Conservation (phyloP, 2,329 filamentous ascomycete genomes). For the Cladophialophora chaetospira region DNA sequence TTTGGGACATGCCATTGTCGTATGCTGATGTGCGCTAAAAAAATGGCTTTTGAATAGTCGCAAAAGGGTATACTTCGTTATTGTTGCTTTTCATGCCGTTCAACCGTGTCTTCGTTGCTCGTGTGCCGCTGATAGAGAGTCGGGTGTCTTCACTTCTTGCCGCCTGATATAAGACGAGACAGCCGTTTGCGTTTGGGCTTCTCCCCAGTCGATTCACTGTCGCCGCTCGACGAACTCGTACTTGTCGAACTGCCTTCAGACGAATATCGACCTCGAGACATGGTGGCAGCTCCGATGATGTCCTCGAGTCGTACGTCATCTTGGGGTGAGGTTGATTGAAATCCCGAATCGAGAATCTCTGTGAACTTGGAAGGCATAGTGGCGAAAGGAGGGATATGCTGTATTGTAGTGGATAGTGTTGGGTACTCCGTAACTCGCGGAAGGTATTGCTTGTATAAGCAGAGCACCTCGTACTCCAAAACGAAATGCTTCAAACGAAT, state of each 20-base stretch:
- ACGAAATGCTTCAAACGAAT: background rate
- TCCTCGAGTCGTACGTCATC: constrained; percentile 48
- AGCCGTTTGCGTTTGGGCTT: constrained; percentile 25
- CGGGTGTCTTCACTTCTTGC: constrained; percentile 20
- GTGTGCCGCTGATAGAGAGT: background rate
- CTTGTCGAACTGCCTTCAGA: constrained; percentile 41
- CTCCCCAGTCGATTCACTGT: constrained; percentile 14
- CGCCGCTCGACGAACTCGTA: constrained; percentile 36
- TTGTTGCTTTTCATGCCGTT: constrained; percentile 6
- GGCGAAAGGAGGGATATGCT: constrained; percentile 23
- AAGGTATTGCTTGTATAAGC: too few relatives aligned
- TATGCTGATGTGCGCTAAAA: constrained; percentile 5
- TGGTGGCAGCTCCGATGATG: constrained; percentile 44
- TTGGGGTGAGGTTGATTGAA: constrained; percentile 40
- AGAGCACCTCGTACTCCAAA: too few relatives aligned
- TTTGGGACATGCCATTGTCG: background rate
- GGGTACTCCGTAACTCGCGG: background rate
- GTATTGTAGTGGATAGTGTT: background rate
- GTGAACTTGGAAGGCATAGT: constrained; percentile 47
- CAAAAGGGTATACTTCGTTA: background rate
- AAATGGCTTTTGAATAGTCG: constrained; percentile 6
- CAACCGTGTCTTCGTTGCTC: background rate
- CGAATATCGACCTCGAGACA: constrained; percentile 35
- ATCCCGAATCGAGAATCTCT: constrained; percentile 45
- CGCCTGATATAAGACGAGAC: constrained; percentile 21